Percentiles rank a stretch among this genome's conserved stretches.
Conservation (phyloP, 495 filamentous ascomycete species). For the Aspergillus kassunensis region DNA sequence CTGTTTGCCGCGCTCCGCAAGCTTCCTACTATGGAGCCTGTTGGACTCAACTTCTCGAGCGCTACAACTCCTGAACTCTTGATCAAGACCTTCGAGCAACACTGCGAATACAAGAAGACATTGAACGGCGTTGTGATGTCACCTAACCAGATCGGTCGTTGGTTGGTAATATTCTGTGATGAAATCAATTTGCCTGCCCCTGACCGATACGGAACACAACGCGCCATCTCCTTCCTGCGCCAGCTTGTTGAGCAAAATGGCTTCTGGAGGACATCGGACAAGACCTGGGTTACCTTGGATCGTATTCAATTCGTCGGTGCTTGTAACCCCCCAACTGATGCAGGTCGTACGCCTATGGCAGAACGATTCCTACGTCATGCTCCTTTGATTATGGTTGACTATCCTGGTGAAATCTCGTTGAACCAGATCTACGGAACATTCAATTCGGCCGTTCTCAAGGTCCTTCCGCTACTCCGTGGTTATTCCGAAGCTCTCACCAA, state of each 20-base stretch:
- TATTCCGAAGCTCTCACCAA: conserved; percentile 93
- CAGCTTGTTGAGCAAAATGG: conserved; percentile 98
- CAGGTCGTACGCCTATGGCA: conserved; percentile 90
- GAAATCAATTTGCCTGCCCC: conserved; percentile 99
- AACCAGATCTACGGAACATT: conserved; percentile 98
- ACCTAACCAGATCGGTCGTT: conserved; percentile 92
- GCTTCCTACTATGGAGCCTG: conserved; percentile 96
- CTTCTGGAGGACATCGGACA: conserved; percentile 96
- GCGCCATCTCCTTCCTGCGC: conserved; percentile 92
- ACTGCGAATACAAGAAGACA: conserved; percentile 99
- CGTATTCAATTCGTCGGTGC: conserved; percentile 98
- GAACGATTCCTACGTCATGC: conserved; percentile 91
- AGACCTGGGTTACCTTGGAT: conserved; percentile 95
- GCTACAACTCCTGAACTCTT: conserved; percentile 96
- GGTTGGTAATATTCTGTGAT: conserved; percentile 98
- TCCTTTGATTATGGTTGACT: conserved; percentile 98
- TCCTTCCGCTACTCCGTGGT: conserved; percentile 89
- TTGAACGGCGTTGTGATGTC: conserved; percentile 94
- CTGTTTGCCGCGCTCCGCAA: conserved; percentile 95
- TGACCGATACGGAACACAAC: conserved; percentile 95
- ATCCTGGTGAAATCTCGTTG: conserved; percentile 90
- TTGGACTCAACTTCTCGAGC: conserved; percentile 98
- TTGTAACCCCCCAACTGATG: conserved; percentile 98
- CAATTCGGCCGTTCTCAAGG: conserved; percentile 93
- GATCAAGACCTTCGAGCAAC: conserved; percentile 98